These are phyloP conservation scores for Lentinula sp. DNA, from an alignment of 768 basidiomycete species.

Conservation along the genomic window DNA sequence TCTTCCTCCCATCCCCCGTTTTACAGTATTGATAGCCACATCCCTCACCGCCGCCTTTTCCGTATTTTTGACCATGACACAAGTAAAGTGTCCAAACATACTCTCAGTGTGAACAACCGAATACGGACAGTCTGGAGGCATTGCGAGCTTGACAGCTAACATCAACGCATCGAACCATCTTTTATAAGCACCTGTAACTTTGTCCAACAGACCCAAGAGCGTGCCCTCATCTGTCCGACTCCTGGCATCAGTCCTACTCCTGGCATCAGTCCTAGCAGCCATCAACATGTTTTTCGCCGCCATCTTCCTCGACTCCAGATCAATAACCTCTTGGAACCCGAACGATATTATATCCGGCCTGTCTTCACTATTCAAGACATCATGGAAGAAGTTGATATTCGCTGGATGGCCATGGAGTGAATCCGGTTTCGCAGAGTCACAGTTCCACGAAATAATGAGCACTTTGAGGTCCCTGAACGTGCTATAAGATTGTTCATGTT, in stretches of 20 bases:
- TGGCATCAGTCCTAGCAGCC: constrained; percentile 67
- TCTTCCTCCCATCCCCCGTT: constrained; percentile 86
- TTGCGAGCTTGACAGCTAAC: constrained; percentile 63
- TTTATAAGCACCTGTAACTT: constrained; percentile 82
- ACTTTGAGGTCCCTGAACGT: constrained; percentile 71
- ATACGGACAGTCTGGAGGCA: constrained; percentile 73
- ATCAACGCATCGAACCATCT: constrained; percentile 82
- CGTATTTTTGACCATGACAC: constrained; percentile 65
- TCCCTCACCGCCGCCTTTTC: constrained; percentile 59
- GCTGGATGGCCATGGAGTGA: constrained; percentile 54
- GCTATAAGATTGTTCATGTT: constrained; percentile 51
- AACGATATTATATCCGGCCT: constrained; percentile 87
- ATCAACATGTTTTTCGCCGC: constrained; percentile 88
- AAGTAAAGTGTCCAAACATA: constrained; percentile 59
- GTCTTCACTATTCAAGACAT: constrained; percentile 66
- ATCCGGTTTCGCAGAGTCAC: constrained; percentile 83
- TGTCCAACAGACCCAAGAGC: constrained; percentile 55
- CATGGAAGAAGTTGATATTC: constrained; percentile 79
- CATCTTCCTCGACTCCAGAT: constrained; percentile 89
- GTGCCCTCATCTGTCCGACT: not conserved
- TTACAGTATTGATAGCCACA: constrained; percentile 73
- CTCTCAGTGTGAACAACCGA: constrained; percentile 80
- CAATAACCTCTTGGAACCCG: constrained; percentile 94
- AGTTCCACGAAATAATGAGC: constrained; percentile 89
- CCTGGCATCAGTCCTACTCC: constrained; percentile 12